phyloP scores from a whole-genome alignment of 1,284 basidiomycete species.

The Puccinia polysora region DNA sequence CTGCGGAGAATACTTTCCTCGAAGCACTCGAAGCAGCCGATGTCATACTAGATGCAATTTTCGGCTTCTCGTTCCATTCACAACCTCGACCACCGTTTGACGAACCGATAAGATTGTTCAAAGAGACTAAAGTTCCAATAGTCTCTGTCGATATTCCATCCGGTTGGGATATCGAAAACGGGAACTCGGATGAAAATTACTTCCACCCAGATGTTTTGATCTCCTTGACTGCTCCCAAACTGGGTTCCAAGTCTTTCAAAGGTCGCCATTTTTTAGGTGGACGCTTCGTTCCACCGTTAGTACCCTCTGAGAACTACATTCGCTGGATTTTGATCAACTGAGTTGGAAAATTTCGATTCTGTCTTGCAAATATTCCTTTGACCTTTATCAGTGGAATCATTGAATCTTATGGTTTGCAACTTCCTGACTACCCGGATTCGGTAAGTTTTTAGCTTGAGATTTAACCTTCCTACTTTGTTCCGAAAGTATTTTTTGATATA shows the following conservation, averaged over 20 bases:
- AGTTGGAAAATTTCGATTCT: background rate
- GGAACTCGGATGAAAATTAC: constrained; percentile 54
- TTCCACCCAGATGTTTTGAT: constrained; percentile 75
- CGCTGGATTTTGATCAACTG: background rate
- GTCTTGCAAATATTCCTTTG: background rate
- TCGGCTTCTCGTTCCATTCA: constrained; percentile 88
- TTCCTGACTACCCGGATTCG: constrained; percentile 13
- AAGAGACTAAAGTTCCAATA: constrained; percentile 47
- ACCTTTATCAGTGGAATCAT: constrained; percentile 6
- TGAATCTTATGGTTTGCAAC: constrained; percentile 9
- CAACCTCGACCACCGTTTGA: constrained; percentile 82
- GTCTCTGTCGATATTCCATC: constrained; percentile 81
- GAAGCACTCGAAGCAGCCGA: constrained; percentile 64
- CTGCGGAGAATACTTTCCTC: constrained; percentile 57
- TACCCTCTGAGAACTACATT: constrained; percentile 30
- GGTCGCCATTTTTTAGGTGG: constrained; percentile 89
- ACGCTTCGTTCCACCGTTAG: constrained; percentile 78
- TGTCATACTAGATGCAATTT: constrained; percentile 88
- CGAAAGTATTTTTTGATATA: background rate
- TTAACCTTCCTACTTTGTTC: background rate
- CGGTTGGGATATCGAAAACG: constrained; percentile 87
- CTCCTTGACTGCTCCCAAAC: constrained; percentile 89
- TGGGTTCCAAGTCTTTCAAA: constrained; percentile 69
- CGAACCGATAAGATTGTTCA: constrained; percentile 64
- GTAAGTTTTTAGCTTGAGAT: background rate